Base-by-base conservation (phyloP, 805 yeast genomes). In the Candida oleophila region DNA sequence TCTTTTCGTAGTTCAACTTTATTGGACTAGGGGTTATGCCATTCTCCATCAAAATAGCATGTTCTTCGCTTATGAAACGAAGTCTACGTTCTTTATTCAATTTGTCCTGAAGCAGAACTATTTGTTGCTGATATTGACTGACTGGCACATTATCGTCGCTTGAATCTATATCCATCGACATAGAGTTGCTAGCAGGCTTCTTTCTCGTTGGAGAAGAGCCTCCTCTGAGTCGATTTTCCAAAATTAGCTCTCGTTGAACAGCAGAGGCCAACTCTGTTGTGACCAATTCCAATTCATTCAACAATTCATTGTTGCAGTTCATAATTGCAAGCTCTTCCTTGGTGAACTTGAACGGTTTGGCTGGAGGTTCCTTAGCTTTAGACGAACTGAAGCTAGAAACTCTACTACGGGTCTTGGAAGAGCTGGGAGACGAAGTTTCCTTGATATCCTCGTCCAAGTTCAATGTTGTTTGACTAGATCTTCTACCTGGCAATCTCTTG, bases 241-340 rank as follows among this genome's bases (percentile, higher is more conserved):
- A 59, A 16, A 69, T 60, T n/a, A 85, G 69, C 59, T 87, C 95
- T 36, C 94, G 68, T 45, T 80, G 77, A 40, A 87, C 84, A 0
- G 91, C 82, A 20, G 80, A 80, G 0, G 90, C 91, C 42, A 87
- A 69, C 56, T 87, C 95, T 21, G 78, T 77, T 1, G 91, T 83
- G 1, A 87, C 83, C 20, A 85, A 56, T 49, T 83, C 85, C 36
- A 87, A 64, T 56, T 87, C 92, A 46, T 77, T 74, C 54, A 85
- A 69, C 35, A 87, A 62, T 21, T 75, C 77, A 42, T 73, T 73
- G 50, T 82, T 85, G 44, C 85, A 81, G 32, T 72, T 78, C 68
- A 86, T 71, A 5, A 85, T 68, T 1, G 83, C 82, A 44, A 83
- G 60, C 53, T 86, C 89, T 19, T 82, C 85, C 35, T 81, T 75